phyloP scores from a whole-genome alignment of 1,284 basidiomycete genomes.

The Sporisorium sorghi region DNA sequence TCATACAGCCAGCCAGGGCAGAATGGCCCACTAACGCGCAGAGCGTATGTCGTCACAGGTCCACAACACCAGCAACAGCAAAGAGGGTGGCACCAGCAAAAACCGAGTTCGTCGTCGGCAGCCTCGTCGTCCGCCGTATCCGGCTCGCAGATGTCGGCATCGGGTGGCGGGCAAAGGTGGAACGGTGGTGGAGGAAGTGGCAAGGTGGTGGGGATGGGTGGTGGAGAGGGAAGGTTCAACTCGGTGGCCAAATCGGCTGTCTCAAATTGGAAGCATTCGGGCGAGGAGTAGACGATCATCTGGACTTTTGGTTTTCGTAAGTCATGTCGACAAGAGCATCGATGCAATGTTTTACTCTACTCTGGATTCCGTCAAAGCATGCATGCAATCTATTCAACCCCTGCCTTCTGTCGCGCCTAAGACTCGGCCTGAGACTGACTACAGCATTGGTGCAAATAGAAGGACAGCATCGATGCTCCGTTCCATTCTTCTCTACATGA shows the following conservation, averaged over 20 bases:
- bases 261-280: conserved; percentile 19
- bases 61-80: too few species aligned
- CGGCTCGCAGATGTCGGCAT: conserved; percentile 9
- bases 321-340: background rate
- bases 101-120: conserved; percentile 17
- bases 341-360: too few species aligned
- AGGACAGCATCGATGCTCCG: too few species aligned
- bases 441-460: too few species aligned
- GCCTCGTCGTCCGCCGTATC: conserved; percentile 20
- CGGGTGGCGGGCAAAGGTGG: conserved; percentile 8
- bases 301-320: background rate
- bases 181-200: background rate
- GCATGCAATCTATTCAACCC: too few species aligned
- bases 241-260: conserved; percentile 20
- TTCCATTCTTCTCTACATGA: too few species aligned
- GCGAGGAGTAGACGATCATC: conserved; percentile 7
- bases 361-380: too few species aligned
- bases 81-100: conserved; percentile 15
- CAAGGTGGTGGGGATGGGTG: background rate
- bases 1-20: conserved; percentile 18
- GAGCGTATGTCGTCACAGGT: conserved; percentile 7
- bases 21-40: conserved; percentile 5
- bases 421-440: too few species aligned
- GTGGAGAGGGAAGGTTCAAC: conserved; percentile 10
- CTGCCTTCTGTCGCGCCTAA: too few species aligned